Evolutionary conservation across 202 grass and related monocot species (phyloP).

Genomic region (Cymbopogon flexuosus): DNA sequence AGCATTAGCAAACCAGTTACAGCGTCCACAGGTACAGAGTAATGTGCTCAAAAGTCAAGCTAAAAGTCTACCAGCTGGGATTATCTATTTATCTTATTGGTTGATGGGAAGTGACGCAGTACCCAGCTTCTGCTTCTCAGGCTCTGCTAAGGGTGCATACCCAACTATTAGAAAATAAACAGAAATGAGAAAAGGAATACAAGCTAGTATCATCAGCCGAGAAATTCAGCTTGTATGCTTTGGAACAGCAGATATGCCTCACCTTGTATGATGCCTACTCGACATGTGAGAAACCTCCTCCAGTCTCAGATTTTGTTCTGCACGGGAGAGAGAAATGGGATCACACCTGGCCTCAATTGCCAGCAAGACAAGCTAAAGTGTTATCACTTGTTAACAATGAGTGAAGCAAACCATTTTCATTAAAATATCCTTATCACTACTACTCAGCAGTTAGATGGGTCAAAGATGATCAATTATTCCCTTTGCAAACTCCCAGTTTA

Average conservation of each 20-base stretch:
- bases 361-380: not conserved
- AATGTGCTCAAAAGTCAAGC: constrained; percentile 15
- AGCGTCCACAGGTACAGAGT: constrained; percentile 6
- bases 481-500: not conserved
- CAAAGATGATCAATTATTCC: not conserved
- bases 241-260: not conserved
- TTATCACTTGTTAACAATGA: not conserved
- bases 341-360: constrained; percentile 15
- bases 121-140: constrained; percentile 1
- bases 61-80: constrained; percentile 5
- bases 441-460: not conserved
- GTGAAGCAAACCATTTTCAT: not conserved
- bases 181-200: not conserved
- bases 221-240: not conserved
- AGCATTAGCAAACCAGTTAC: not conserved
- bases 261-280: constrained; percentile 58
- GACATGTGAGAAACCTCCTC: constrained; percentile 65
- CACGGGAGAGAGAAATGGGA: constrained; percentile 8
- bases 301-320: constrained; percentile 66
- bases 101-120: not conserved
- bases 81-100: constrained; percentile 23
- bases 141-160: constrained; percentile 16
- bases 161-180: not conserved
- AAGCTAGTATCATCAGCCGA: not conserved
- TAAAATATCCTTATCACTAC: not conserved